Evolutionary conservation across 257 asterid genomes (phyloP).

Genomic region (Phtheirospermum japonicum): DNA sequence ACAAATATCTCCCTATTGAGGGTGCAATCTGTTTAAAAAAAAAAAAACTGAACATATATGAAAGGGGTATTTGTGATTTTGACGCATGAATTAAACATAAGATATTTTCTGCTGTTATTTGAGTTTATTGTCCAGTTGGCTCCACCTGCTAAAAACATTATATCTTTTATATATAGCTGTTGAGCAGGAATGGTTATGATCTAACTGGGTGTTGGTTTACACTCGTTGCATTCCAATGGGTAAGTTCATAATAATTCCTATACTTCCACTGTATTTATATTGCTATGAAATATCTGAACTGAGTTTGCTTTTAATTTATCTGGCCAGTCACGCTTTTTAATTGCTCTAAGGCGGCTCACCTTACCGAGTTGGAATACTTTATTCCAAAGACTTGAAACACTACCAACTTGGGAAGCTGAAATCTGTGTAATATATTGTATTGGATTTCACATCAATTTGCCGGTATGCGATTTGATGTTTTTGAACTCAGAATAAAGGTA

Average conservation of each 20-base stretch:
- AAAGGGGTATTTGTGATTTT: too few relatives aligned
- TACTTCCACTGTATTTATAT: not conserved
- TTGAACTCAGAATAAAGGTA: not conserved
- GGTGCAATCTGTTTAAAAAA: too few relatives aligned
- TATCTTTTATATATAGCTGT: conserved; percentile 37
- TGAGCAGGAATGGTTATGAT: conserved; percentile 73
- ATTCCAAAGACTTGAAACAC: conserved; percentile 41
- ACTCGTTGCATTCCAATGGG: conserved; percentile 94
- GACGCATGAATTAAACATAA: too few relatives aligned
- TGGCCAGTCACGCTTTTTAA: conserved; percentile 65
- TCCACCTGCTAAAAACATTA: conserved; percentile 1
- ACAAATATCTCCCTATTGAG: not conserved
- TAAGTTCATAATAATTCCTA: conserved; percentile 31
- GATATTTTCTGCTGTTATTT: conserved; percentile 19
- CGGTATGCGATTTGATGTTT: not conserved
- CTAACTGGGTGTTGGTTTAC: conserved; percentile 82
- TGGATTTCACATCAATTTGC: conserved; percentile 14
- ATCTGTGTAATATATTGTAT: conserved; percentile 33
- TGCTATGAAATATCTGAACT: not conserved
- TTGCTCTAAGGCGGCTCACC: conserved; percentile 73
- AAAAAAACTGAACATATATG: too few relatives aligned
- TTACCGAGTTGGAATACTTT: conserved; percentile 53
- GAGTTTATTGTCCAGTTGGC: not conserved
- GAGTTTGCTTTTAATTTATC: conserved; percentile 10
- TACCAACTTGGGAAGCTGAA: conserved; percentile 45